Conservation (phyloP, 2,329 filamentous ascomycete genomes). For the Pseudocercospora crystallina region DNA sequence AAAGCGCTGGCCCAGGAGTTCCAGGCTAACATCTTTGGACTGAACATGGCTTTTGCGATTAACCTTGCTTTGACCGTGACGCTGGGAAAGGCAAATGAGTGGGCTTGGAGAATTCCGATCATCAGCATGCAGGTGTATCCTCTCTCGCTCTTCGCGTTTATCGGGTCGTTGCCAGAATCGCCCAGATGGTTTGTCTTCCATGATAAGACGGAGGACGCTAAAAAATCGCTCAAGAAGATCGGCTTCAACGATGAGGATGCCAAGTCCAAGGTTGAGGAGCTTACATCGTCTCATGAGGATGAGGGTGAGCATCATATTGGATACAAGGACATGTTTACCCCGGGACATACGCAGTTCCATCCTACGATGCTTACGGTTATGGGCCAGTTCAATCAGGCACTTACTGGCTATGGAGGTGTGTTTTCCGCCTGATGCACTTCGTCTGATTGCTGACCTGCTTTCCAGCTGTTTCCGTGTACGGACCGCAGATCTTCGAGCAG, state of each 20-base stretch:
- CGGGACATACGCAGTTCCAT: constrained; percentile 57
- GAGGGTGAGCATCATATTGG: constrained; percentile 47
- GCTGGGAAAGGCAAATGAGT: constrained; percentile 57
- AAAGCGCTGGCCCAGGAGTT: constrained; percentile 63
- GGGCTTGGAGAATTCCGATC: constrained; percentile 64
- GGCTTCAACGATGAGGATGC: constrained; percentile 51
- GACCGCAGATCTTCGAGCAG: constrained; percentile 63
- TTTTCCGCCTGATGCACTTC: background rate
- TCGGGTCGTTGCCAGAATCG: constrained; percentile 56
- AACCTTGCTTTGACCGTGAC: constrained; percentile 56
- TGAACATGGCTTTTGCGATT: constrained; percentile 61
- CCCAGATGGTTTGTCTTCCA: constrained; percentile 59
- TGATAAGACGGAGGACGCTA: constrained; percentile 52
- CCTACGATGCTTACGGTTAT: constrained; percentile 62
- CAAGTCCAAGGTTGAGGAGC: constrained; percentile 50
- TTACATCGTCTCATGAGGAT: constrained; percentile 52
- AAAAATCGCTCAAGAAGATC: constrained; percentile 49
- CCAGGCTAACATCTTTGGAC: constrained; percentile 63
- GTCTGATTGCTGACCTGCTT: background rate
- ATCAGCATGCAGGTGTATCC: constrained; percentile 62
- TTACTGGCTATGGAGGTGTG: constrained; percentile 46
- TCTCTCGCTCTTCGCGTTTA: constrained; percentile 53
- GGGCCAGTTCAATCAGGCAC: constrained; percentile 62
- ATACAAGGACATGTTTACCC: constrained; percentile 60
- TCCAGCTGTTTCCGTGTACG: constrained; percentile 60